A percentile compares a stretch with the other conserved stretches of the same genome.
These are phyloP conservation scores for Funneliformis mosseae DNA, from an alignment of 192 early-diverging fungal species.

Conservation along the genomic window DNA sequence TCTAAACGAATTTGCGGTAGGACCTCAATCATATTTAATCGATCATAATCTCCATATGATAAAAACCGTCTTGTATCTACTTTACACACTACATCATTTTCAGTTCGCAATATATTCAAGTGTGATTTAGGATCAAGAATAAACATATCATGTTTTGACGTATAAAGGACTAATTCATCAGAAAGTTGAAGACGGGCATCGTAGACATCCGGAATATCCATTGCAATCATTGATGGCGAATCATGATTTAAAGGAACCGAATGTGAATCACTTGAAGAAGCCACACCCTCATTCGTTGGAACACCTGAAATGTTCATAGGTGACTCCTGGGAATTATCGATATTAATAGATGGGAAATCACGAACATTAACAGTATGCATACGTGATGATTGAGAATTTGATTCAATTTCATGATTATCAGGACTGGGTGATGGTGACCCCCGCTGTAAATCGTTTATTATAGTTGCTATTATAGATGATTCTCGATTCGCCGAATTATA, in stretches of 20 bases:
- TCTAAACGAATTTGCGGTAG: background rate
- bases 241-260: background rate
- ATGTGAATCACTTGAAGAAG: background rate
- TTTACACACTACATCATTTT: background rate
- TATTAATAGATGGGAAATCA: too few relatives aligned
- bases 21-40: conserved; percentile 34
- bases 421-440: background rate
- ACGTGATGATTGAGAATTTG: background rate
- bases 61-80: background rate
- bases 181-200: background rate
- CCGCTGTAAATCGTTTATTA: background rate
- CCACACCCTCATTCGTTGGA: too few relatives aligned
- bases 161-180: conserved; percentile 19
- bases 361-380: background rate
- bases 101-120: background rate
- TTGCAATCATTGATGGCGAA: background rate
- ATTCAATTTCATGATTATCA: background rate
- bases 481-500: background rate
- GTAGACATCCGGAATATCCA: background rate
- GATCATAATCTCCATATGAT: background rate
- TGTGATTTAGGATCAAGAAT: conserved; percentile 23
- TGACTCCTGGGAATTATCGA: background rate
- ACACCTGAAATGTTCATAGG: background rate
- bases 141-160: conserved; percentile 8
- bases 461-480: background rate